phyloP scores from a whole-genome alignment of 2,329 filamentous ascomycete genomes.

The Penicillium nordicum region DNA sequence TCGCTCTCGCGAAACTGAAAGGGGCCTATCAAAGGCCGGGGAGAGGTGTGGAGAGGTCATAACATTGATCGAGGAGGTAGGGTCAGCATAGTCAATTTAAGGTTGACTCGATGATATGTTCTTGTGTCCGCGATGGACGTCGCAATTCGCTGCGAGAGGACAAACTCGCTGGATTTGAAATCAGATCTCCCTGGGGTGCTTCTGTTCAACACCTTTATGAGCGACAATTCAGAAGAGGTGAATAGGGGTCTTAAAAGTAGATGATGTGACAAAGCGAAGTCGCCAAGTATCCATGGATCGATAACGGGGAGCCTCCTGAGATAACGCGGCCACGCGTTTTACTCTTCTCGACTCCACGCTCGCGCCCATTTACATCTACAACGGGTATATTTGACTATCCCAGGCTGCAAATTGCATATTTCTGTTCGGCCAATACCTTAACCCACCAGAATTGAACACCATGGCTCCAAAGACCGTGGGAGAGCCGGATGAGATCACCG shows the following conservation, averaged over 20 bases:
- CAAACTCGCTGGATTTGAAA: neutral
- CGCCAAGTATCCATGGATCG: conserved; percentile 28
- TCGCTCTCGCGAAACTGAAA: conserved; percentile 32
- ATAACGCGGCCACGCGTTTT: conserved; percentile 28
- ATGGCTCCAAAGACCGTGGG: conserved; percentile 93
- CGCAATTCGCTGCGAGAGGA: neutral
- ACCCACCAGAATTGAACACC: conserved; percentile 8
- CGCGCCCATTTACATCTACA: conserved; percentile 4
- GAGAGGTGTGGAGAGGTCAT: conserved; percentile 42
- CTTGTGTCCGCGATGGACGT: conserved; percentile 11
- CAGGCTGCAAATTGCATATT: neutral
- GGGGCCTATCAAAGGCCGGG: conserved; percentile 29
- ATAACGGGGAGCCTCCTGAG: conserved; percentile 26
- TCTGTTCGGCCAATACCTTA: neutral
- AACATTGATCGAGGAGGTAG: conserved; percentile 32
- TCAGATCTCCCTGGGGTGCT: neutral
- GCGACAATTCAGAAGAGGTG: conserved; percentile 1
- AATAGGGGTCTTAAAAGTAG: conserved; percentile 3
- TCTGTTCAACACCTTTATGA: neutral
- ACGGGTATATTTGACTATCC: neutral
- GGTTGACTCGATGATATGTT: conserved; percentile 12
- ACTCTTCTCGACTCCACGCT: conserved; percentile 14
- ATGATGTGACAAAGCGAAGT: conserved; percentile 16
- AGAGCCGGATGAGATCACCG: conserved; percentile 79
- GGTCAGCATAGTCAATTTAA: conserved; percentile 29